phyloP scores from a whole-genome alignment of 2,329 filamentous ascomycete species.

The Waltergamsia citrina region DNA sequence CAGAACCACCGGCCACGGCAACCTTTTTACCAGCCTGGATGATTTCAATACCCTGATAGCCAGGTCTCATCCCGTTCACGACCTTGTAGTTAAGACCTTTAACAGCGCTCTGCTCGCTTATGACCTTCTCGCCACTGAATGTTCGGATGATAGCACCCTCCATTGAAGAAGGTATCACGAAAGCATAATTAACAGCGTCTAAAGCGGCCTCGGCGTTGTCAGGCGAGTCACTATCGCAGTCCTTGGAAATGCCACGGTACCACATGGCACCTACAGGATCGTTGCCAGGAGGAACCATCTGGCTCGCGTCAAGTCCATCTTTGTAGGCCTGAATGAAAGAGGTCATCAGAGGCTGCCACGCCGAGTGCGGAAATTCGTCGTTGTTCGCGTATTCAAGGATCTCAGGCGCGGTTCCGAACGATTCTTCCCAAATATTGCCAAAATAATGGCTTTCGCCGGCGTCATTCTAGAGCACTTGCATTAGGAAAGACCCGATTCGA shows the following conservation, averaged over 20 bases:
- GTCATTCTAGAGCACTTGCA: slow-evolving; percentile 6
- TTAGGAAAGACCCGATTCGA: background rate
- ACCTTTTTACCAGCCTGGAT: no score
- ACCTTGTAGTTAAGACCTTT: slow-evolving; percentile 6
- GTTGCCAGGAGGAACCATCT: slow-evolving; percentile 5
- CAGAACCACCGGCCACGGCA: no score
- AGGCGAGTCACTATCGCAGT: slow-evolving; percentile 3
- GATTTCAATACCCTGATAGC: no score
- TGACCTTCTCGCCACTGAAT: slow-evolving; percentile 3
- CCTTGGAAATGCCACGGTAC: slow-evolving; percentile 7
- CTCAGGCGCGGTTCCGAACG: slow-evolving; percentile 2
- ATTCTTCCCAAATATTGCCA: slow-evolving; percentile 8
- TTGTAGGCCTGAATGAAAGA: slow-evolving; percentile 9
- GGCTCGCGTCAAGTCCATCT: slow-evolving; percentile 4
- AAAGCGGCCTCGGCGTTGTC: slow-evolving; percentile 3
- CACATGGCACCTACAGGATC: slow-evolving; percentile 7
- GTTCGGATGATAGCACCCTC: slow-evolving; percentile 3
- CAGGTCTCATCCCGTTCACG: slow-evolving; percentile 1
- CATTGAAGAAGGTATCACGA: slow-evolving; percentile 1
- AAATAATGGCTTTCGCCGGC: slow-evolving; percentile 12
- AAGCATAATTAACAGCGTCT: slow-evolving; percentile 6
- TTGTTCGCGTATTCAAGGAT: slow-evolving; percentile 7
- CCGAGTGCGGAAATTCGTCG: slow-evolving; percentile 5
- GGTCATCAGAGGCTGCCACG: slow-evolving; percentile 8
- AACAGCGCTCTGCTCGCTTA: slow-evolving; percentile 1